Evolutionary conservation across 2,329 filamentous ascomycete species (phyloP), one percentile per base, ranked within the genome.

Genomic region (Diaporthe vexans): DNA sequence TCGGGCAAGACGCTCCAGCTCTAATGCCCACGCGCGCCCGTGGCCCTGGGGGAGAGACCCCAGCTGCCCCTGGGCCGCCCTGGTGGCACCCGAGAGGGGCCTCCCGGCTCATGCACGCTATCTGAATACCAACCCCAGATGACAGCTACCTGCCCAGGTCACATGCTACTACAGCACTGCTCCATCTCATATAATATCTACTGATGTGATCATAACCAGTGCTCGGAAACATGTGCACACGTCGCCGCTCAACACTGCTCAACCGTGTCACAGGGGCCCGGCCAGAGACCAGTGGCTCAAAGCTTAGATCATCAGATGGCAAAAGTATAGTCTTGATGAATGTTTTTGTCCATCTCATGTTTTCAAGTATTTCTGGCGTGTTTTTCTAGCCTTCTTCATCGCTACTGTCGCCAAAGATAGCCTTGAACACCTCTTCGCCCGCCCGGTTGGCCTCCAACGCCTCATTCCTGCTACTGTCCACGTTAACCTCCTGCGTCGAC

Each of bases 401-500:
- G 77, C 93, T 93, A 79, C 94, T 94, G 81, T 95, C 94, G 8
- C 95, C 96, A 88, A 98, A 98, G 40, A 98, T 95, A n/a, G 95
- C 94, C 78, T 91, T 94, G 79, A 98, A 95, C 0, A 98, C 92
- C 57, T 94, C 94, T 65, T 95, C 94, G 21, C 93, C 92, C 0
- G 95, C 94, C 71, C 91, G 89, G 79, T 91, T 87, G 0, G 89
- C 92, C 80, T 97, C 94, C 13, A 97, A 80, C 5, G 93, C 94
- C 73, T 95, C 93, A 78, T 98, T 98, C 77, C 87, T 90, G 76
- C 94, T 93, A 0, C 92, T 89, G 81, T 97, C 90, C 33, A 97
- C 88, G 46, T 54, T 33, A 15, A 85, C 79, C 46, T 77, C 73
- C 56, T 75, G 74, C 58, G 76, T 76, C 24, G 57, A 52, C 15